Evolutionary conservation across 495 filamentous ascomycete genomes (phyloP).

Genomic region (Mytilinidion resinicola): DNA sequence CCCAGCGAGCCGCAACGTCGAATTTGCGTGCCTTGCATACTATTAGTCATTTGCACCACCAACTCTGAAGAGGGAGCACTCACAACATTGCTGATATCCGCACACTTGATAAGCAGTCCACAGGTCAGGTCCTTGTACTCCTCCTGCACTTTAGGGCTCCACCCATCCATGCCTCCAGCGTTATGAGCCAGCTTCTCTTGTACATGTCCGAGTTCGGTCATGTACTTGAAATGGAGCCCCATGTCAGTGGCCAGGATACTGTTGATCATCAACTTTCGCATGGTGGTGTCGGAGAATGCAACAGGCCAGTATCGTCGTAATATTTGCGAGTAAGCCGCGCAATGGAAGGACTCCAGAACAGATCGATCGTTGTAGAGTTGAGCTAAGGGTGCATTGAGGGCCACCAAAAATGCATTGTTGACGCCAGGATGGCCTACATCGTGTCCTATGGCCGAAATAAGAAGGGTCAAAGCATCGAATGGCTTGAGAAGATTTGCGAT

Average conservation of each 20-base stretch:
- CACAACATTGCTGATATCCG: slow-evolving; percentile 97
- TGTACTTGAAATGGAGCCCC: slow-evolving; percentile 93
- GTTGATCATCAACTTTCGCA: slow-evolving; percentile 88
- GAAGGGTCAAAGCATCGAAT: slow-evolving; percentile 79
- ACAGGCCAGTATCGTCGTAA: slow-evolving; percentile 87
- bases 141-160: slow-evolving; percentile 63
- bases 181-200: slow-evolving; percentile 67
- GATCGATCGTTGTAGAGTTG: slow-evolving; percentile 97
- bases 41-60: slow-evolving; percentile 34
- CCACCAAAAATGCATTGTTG: slow-evolving; percentile 93
- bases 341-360: slow-evolving; percentile 95
- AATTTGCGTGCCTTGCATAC: slow-evolving; percentile 67
- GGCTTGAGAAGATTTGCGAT: slow-evolving; percentile 68
- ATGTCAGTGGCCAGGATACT: slow-evolving; percentile 96
- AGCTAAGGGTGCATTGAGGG: slow-evolving; percentile 88
- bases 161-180: slow-evolving; percentile 52
- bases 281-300: slow-evolving; percentile 63
- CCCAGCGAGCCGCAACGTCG: slow-evolving; percentile 77
- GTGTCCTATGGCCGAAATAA: slow-evolving; percentile 93
- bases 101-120: slow-evolving; percentile 91
- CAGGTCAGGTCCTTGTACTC: slow-evolving; percentile 74
- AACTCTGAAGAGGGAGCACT: slow-evolving; percentile 8
- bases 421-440: slow-evolving; percentile 97
- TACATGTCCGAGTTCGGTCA: slow-evolving; percentile 71
- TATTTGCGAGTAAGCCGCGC: slow-evolving; percentile 94